Evolutionary conservation across 2,329 filamentous ascomycete species (phyloP).

Genomic region (Fusarium heterosporum): DNA sequence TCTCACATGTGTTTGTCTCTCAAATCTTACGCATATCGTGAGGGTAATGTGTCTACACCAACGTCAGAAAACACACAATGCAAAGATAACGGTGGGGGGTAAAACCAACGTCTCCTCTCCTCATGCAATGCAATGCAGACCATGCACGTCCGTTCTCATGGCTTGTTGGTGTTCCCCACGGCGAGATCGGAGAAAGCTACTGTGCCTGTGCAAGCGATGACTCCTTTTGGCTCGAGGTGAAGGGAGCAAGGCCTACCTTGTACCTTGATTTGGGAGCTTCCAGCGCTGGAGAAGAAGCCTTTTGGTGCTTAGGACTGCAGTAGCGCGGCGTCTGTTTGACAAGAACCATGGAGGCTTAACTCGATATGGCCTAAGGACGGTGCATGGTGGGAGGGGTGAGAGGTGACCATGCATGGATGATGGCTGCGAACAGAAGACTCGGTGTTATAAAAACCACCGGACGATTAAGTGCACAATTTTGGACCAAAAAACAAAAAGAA

Average conservation of each 20-base stretch:
- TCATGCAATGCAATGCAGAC: slow-evolving; percentile 14
- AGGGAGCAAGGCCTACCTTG: slow-evolving; percentile 21
- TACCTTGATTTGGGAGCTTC: slow-evolving; percentile 39
- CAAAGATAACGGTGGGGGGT: slow-evolving; percentile 40
- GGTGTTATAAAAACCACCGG: background rate
- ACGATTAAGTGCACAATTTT: background rate
- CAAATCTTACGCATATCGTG: slow-evolving; percentile 44
- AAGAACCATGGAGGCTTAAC: slow-evolving; percentile 36
- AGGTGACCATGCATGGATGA: slow-evolving; percentile 22
- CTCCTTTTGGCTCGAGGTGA: slow-evolving; percentile 38
- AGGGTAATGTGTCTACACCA: slow-evolving; percentile 41
- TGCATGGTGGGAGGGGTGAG: slow-evolving; percentile 6
- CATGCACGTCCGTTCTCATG: slow-evolving; percentile 29
- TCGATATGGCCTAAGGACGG: slow-evolving; percentile 36
- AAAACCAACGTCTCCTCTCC: slow-evolving; percentile 15
- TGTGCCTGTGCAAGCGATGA: slow-evolving; percentile 30
- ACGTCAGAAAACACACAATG: slow-evolving; percentile 15
- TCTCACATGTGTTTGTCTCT: slow-evolving; percentile 15
- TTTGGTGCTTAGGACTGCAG: slow-evolving; percentile 29
- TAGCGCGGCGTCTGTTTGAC: slow-evolving; percentile 37
- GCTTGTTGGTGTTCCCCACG: slow-evolving; percentile 32
- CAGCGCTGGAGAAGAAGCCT: slow-evolving; percentile 44
- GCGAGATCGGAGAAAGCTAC: slow-evolving; percentile 45
- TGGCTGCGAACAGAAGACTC: slow-evolving; percentile 39
- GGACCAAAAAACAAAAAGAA: slow-evolving; percentile 10